Base-by-base conservation (phyloP, 2,329 filamentous ascomycete genomes). In the Lachnellula willkommii region DNA sequence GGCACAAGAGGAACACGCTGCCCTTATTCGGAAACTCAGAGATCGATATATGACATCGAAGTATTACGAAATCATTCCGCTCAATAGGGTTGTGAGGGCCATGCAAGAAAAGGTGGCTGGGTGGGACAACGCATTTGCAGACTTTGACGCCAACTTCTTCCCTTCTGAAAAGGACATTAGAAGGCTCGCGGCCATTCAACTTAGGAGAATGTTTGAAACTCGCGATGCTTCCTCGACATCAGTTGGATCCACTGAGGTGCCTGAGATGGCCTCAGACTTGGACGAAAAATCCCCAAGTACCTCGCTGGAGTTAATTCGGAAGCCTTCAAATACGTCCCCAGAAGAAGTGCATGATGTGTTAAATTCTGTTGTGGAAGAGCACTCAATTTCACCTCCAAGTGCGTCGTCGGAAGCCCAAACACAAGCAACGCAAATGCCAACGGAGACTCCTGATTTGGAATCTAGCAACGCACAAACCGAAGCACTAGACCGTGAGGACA, bases 141-240 rank as follows among this genome's bases (percentile, higher is more conserved):
- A 94, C 53, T 97, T 99, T 57, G 95, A 99, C 69, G 83, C 85
- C 45, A 89, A 95, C 65, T 99, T 93, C 73, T 87, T 99, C 65
- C 93, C 88, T 0, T 86, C 93, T 0, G 95, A 99, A 71, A 97
- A 95, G 68, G 94, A 99, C 73, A 95, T 99, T 67, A 83, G 91
- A 60, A 85, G 94, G 66, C 77, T 99, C 58, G 95, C 94, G 12
- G 90, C 93, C 56, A 80, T 96, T 59, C 95, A 99, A 69, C 77
- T 99, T 55, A 93, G 89, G 69, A 96, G 95, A 70, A 89, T 99
- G 70, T 99, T 99, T 68, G 83, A 93, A 7, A 92, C 97, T 69
- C 66, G 67, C 15, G 88, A 91, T 65, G 90, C 92, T 60, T 91
- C 90, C 2, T 87, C 88, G 57, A 86, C 90, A 56, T 88, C 89